phyloP scores from a whole-genome alignment of 345 rosid genomes.

The Bruguiera gymnorhiza region DNA sequence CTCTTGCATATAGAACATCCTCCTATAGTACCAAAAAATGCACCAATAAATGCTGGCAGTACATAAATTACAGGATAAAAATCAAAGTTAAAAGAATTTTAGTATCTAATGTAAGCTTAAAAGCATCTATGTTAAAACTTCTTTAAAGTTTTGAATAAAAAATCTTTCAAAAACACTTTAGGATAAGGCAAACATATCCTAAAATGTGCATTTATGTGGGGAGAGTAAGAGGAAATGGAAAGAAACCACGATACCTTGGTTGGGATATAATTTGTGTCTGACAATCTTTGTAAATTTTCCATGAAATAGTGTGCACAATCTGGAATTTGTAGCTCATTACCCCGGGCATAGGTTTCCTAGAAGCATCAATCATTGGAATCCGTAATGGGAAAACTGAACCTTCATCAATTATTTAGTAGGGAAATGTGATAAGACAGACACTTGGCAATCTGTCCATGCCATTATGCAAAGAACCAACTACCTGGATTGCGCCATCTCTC shows the following conservation, averaged over 20 bases:
- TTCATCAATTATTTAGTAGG: neutral
- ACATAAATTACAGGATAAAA: neutral
- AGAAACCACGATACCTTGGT: conserved; percentile 59
- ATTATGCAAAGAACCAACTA: conserved; percentile 22
- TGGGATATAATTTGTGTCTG: conserved; percentile 75
- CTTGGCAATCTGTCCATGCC: conserved; percentile 2
- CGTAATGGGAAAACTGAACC: neutral
- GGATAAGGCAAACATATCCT: too few relatives aligned
- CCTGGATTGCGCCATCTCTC: conserved; percentile 97
- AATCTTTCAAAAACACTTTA: neutral
- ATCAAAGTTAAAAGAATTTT: neutral
- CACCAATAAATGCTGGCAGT: conserved; percentile 8
- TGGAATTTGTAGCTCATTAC: conserved; percentile 90
- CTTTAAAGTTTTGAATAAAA: neutral
- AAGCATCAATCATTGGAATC: conserved; percentile 9
- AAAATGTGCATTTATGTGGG: neutral
- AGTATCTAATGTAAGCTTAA: neutral
- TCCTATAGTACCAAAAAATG: conserved; percentile 46
- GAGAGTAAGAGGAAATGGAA: neutral
- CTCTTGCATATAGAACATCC: conserved; percentile 92
- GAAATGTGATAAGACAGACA: neutral
- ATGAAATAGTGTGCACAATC: conserved; percentile 88
- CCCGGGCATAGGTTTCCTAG: conserved; percentile 84
- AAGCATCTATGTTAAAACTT: neutral
- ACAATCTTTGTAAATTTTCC: conserved; percentile 85